Evolutionary conservation across 768 basidiomycete species (phyloP).

Genomic region (Krasilnikovozyma curviuscula): DNA sequence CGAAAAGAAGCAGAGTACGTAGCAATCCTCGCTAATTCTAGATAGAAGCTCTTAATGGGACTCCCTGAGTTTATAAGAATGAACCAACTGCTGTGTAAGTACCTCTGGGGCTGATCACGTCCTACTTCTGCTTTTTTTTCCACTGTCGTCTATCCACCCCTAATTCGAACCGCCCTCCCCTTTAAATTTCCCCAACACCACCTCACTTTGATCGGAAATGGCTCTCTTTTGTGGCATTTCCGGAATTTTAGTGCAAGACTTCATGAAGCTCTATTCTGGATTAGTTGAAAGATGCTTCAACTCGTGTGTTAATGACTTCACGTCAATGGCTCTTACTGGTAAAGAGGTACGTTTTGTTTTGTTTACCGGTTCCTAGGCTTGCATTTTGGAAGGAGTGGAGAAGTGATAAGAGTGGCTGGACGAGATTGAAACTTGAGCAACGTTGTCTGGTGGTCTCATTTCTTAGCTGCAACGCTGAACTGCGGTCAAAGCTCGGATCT

Average conservation of each 20-base stretch:
- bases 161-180: background rate
- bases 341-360: slow-evolving; percentile 70
- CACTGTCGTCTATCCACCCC: background rate
- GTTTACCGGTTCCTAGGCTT: no score
- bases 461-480: no score
- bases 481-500: no score
- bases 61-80: background rate
- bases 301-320: slow-evolving; percentile 89
- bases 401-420: no score
- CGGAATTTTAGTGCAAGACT: slow-evolving; percentile 55
- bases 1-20: slow-evolving; percentile 79
- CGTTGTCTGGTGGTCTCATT: no score
- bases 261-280: slow-evolving; percentile 80
- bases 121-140: background rate
- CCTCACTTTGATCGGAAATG: background rate
- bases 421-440: no score
- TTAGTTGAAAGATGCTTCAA: slow-evolving; percentile 93
- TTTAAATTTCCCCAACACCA: background rate
- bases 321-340: slow-evolving; percentile 72
- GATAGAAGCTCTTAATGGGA: background rate
- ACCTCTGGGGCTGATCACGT: background rate
- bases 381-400: no score
- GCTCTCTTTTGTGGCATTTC: background rate
- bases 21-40: background rate
- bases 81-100: background rate